Base-by-base conservation (phyloP, 2,329 filamentous ascomycete species). In the Alternaria hordeiaustralica region DNA sequence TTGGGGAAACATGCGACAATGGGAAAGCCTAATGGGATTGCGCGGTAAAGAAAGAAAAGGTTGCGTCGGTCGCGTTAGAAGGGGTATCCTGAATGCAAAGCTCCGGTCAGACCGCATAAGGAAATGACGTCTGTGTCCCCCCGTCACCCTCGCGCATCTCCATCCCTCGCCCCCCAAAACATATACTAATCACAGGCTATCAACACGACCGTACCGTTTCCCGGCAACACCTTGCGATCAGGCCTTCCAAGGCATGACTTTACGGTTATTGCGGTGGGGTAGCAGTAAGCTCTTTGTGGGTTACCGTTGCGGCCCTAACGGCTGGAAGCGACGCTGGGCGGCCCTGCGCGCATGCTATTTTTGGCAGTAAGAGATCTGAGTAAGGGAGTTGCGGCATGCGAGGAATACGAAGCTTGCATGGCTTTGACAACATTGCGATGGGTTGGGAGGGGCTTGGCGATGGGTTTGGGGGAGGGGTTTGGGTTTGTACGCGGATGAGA, bases 231-330 rank as follows among this genome's bases (percentile, higher is more conserved):
- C 13, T 3, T 4, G 26, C 28, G 13, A 30, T 51, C 21, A 33
- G 30, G 50, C 58, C 50, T 23, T 50, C 21, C 33, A 49, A 49
- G 11, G 45, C 58, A 43, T 49, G 45, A 23, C 30, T 26, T 47
- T 26, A 21, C 21, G 21, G 53, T 61, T 25, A 61, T 61, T 61
- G 30, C 18, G 49, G 53, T 61, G 45, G 58, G 30, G 44, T 44
- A n/a, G 36, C 33, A 20, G 58, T 55, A 41, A 54, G 53, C 43
- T 36, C 58, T 71, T 56, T 45, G 12, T 10, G 28, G n/a, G 47
- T 26, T 58, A 20, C 26, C 54, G 18, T 23, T 45, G 46, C n/a
- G 36, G 20, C 59, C 46, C 47, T 62, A 58, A 49, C 60, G 46
- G 54, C 54, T 46, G 54, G 46, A 53, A 53, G 54, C 46, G 47